Conservation (phyloP, 495 filamentous ascomycete species). For the Rhizodiscina lignyota region DNA sequence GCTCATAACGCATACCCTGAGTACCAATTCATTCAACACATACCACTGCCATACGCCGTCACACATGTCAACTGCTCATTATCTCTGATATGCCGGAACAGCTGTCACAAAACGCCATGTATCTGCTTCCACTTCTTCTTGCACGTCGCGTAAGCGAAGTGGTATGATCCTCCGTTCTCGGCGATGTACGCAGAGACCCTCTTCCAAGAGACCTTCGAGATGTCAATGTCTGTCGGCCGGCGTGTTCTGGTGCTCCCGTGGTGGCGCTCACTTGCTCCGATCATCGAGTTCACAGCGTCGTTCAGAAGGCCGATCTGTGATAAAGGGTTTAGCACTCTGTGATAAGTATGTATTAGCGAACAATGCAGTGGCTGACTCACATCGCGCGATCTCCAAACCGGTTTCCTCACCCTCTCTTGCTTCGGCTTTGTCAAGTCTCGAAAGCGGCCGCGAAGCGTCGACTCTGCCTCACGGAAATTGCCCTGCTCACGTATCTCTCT, state of each 20-base stretch:
- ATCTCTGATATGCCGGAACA: no score
- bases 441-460: constrained; percentile 67
- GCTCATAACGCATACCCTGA: no score
- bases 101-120: no score
- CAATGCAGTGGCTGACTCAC: constrained; percentile 33
- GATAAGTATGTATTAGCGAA: background rate
- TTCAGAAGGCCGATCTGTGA: constrained; percentile 8
- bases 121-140: constrained; percentile 57
- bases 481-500: constrained; percentile 55
- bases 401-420: constrained; percentile 57
- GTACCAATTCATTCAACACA: no score
- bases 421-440: constrained; percentile 65
- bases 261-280: constrained; percentile 7
- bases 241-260: constrained; percentile 4
- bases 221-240: background rate
- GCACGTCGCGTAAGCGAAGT: constrained; percentile 74
- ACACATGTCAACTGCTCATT: no score
- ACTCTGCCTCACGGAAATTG: constrained; percentile 62
- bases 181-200: constrained; percentile 57
- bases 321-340: no score
- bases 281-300: constrained; percentile 4
- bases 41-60: no score
- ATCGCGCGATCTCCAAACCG: constrained; percentile 59
- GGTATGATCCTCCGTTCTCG: constrained; percentile 57
- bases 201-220: constrained; percentile 62